These are phyloP conservation scores for Fusarium begoniae DNA, from an alignment of 2,329 filamentous ascomycete species.

Conservation along the genomic window DNA sequence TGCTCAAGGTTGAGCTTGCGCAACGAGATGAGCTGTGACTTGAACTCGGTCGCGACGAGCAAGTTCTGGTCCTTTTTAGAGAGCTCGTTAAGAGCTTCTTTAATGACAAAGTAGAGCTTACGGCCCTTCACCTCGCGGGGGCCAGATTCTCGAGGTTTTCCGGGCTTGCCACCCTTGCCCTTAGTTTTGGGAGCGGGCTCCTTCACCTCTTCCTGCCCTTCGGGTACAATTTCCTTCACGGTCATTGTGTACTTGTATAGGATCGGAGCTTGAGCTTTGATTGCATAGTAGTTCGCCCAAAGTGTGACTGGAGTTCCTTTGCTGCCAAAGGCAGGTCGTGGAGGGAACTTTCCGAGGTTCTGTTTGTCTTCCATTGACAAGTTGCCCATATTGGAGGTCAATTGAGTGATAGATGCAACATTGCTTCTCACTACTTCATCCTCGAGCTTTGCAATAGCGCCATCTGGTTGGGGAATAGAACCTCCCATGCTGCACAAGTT, in stretches of 20 bases:
- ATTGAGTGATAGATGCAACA: slow-evolving; percentile 39
- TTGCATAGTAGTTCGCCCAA: slow-evolving; percentile 65
- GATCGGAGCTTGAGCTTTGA: slow-evolving; percentile 50
- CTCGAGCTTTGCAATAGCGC: slow-evolving; percentile 50
- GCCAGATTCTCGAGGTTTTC: slow-evolving; percentile 10
- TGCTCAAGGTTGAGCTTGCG: slow-evolving; percentile 49
- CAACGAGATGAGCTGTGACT: slow-evolving; percentile 56
- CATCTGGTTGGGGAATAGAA: slow-evolving; percentile 37
- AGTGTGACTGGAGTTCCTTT: slow-evolving; percentile 54
- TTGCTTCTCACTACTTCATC: slow-evolving; percentile 49
- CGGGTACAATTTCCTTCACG: slow-evolving; percentile 41
- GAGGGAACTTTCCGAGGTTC: slow-evolving; percentile 50
- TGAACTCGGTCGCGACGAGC: slow-evolving; percentile 59
- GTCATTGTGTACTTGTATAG: slow-evolving; percentile 59
- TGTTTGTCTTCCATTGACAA: slow-evolving; percentile 43
- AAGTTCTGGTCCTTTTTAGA: slow-evolving; percentile 42
- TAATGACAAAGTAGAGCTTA: slow-evolving; percentile 56
- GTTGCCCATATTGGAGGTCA: slow-evolving; percentile 50
- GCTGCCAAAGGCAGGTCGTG: slow-evolving; percentile 60
- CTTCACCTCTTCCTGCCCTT: slow-evolving; percentile 15
- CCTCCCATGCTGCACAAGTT: slow-evolving; percentile 37
- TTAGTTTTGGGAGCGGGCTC: slow-evolving; percentile 9
- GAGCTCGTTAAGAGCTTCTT: slow-evolving; percentile 50
- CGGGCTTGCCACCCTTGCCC: slow-evolving; percentile 17
- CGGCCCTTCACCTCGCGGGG: slow-evolving; percentile 51